These are phyloP conservation scores for Postia placenta DNA, from an alignment of 768 basidiomycete genomes.

Conservation along the genomic window DNA sequence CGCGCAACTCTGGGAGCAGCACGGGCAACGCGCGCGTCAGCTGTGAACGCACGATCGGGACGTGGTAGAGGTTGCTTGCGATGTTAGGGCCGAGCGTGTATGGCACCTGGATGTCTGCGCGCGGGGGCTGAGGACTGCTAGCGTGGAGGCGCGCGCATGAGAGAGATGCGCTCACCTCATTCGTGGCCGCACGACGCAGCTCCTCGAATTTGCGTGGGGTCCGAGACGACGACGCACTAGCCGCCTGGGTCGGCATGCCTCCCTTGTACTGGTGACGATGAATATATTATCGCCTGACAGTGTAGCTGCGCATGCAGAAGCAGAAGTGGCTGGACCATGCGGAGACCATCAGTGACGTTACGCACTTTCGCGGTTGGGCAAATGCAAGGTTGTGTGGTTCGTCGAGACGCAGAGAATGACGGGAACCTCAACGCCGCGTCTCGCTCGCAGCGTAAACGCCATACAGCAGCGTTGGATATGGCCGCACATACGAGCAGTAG, in stretches of 20 bases:
- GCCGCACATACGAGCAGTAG: too few species aligned
- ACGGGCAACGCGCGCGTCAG: slow-evolving; percentile 21
- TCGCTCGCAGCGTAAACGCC: too few species aligned
- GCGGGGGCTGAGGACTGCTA: not conserved
- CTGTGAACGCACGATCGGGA: slow-evolving; percentile 18
- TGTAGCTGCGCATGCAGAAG: not conserved
- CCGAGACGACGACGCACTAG: slow-evolving; percentile 42
- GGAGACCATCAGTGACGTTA: not conserved
- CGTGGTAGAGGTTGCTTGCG: slow-evolving; percentile 15
- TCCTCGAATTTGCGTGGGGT: slow-evolving; percentile 41
- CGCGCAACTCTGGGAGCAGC: slow-evolving; percentile 17
- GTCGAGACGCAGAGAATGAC: too few species aligned
- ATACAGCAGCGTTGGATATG: too few species aligned
- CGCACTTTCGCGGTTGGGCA: not conserved
- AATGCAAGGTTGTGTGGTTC: not conserved
- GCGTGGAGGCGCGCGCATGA: too few species aligned
- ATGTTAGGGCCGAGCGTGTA: slow-evolving; percentile 27
- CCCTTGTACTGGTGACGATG: slow-evolving; percentile 11
- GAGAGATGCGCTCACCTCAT: slow-evolving; percentile 26
- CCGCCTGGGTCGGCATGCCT: slow-evolving; percentile 32
- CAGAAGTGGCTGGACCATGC: too few species aligned
- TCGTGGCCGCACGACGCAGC: slow-evolving; percentile 36
- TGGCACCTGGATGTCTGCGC: slow-evolving; percentile 25
- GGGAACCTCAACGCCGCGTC: too few species aligned
- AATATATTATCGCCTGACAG: too few species aligned